Evolutionary conservation across 148 eudicot genomes (phyloP), one percentile per base, ranked within the genome.

Genomic region (Beta vulgaris): DNA sequence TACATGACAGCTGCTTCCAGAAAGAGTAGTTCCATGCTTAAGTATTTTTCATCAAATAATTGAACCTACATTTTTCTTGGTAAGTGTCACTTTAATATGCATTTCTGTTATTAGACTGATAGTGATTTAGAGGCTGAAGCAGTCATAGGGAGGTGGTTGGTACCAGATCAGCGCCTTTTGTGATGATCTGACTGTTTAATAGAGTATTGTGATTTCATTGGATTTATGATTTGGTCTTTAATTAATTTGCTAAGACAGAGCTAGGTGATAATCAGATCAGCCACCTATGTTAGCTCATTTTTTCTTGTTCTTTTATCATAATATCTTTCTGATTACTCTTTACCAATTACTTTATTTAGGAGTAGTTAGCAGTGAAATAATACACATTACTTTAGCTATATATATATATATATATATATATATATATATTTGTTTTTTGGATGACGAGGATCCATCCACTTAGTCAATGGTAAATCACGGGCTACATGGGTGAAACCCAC

Each of bases 131-230:
- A 60, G 68, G 66, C 36, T 61, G 67, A 25, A 58, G 61, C 57
- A 31, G 67, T 71, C 54, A 19, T 72, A 25, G 16, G 28, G 62
- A 28, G 62, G 25, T 58, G 34, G 68, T 62, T 48, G 60, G 19
- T 19, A 58, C 66, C 66, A 73, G 65, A 73, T 58, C 76, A 73
- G 61, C 73, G 31, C 32, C 35, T 55, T 63, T 35, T 36, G 74
- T 72, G 64, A 55, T 72, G 23, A 42, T 51, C 23, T 34, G 15
- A 19, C 19, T 25, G 53, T 42, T 42, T 25, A 67, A 0, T 40
- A n/a, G n/a, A n/a, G n/a, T n/a, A 36, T 25, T 67, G 32, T 26
- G 19, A 40, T 67, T 23, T 9, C 67, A 32, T 35, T 26, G 32
- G 16, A 39, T 42, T 39, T 53, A 48, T 66, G 48, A 23, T 21